These are phyloP conservation scores for Tilletia setariae DNA, from an alignment of 1,284 basidiomycete genomes.

Conservation along the genomic window DNA sequence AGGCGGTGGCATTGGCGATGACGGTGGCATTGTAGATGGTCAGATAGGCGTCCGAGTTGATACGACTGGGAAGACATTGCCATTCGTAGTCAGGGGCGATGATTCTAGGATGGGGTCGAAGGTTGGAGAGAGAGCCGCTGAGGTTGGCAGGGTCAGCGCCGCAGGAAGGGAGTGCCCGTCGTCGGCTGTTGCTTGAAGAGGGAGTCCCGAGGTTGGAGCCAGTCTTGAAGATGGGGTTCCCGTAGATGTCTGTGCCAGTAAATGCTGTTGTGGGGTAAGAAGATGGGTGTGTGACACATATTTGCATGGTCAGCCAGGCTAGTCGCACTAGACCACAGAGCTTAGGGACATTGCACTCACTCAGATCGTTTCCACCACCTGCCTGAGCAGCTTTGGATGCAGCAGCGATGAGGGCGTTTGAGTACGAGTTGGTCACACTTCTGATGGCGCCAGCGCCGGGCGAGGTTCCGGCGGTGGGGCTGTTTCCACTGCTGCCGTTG, in stretches of 20 bases:
- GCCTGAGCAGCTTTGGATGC: constrained; percentile 65
- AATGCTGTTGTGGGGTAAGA: constrained; percentile 51
- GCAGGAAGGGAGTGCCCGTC: neutral
- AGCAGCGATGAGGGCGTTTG: constrained; percentile 53
- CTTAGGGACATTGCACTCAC: too few species aligned
- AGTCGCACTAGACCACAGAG: too few species aligned
- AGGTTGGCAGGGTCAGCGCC: neutral
- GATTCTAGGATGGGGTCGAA: constrained; percentile 80
- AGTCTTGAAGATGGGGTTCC: constrained; percentile 82
- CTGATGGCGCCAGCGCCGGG: constrained; percentile 7
- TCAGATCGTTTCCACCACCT: constrained; percentile 68
- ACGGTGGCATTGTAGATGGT: constrained; percentile 85
- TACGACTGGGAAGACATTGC: constrained; percentile 74
- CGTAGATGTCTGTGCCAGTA: constrained; percentile 64
- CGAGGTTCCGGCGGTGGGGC: constrained; percentile 37
- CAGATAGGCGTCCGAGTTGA: constrained; percentile 80
- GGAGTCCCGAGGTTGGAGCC: constrained; percentile 23
- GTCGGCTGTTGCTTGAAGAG: constrained; percentile 19
- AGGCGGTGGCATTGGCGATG: constrained; percentile 77
- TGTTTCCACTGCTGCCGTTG: constrained; percentile 36
- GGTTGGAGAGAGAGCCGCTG: constrained; percentile 51
- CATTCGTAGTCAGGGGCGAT: constrained; percentile 90
- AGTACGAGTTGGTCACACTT: constrained; percentile 30
- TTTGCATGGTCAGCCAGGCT: neutral
- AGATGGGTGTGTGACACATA: neutral